Base-by-base conservation (phyloP, 306 rosid genomes). In the Rosa lucieae region DNA sequence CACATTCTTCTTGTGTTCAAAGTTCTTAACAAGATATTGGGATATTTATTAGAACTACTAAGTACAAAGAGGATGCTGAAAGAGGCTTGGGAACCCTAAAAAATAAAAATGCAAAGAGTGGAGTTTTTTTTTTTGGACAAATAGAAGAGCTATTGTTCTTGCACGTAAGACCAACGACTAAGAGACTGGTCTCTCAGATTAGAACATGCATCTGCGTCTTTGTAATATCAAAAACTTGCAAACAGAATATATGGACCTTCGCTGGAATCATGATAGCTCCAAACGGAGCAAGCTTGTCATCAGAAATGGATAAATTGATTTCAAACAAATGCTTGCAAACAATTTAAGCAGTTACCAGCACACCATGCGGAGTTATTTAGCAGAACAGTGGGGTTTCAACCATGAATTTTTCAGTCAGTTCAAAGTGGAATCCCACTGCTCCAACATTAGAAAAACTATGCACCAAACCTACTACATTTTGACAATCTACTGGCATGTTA, bases 401-500 rank as follows among this genome's bases (percentile, higher is more conserved):
- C 78, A 58, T 82, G 85, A 67, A 70, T 81, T 75, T 77, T 42
- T 52, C 77, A 55, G 37, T 35, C 80, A 61, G 82, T 76, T 62
- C 80, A 82, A 73, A 86, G 78, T 47, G 74, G 86, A 83, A 82
- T 85, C 83, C 85, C 83, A 82, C 84, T 77, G 80, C 84, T 67
- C 84, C 85, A 75, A 84, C 69, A 83, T 55, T 70, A 83, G 79
- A 81, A 79, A 86, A 73, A 74, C 47, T 59, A 76, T 39, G 81
- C 61, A 77, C 70, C 59, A 62, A 82, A 73, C 80, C 69, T 68
- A 83, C 82, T 78, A 62, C 73, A 77, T 63, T 71, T 77, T 52
- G 68, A 82, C 77, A 72, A 84, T 82, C 81, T 67, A 82, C 82
- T 42, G 62, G 79, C 93, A 85, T 74, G 85, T 79, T 89, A 89